Evolutionary conservation across 768 basidiomycete genomes (phyloP).

Genomic region (Boletellus ananas): DNA sequence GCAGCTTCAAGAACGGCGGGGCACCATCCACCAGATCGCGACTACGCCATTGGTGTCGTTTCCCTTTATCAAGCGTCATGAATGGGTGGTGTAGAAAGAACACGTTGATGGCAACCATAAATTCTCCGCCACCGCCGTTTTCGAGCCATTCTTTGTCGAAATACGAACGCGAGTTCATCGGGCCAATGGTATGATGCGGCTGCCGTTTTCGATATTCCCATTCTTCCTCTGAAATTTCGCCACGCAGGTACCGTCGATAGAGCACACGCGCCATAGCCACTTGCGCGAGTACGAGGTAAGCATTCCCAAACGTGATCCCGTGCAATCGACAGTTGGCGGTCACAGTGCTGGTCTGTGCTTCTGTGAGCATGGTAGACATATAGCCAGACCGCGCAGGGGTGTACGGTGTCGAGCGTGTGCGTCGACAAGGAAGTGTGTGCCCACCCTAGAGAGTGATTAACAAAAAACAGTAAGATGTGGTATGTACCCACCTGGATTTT

Average conservation of each 20-base stretch:
- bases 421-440: constrained; percentile 47
- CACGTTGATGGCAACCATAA: constrained; percentile 44
- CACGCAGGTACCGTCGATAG: constrained; percentile 43
- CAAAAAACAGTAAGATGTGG: neutral
- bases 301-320: constrained; percentile 49
- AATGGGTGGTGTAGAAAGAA: constrained; percentile 44
- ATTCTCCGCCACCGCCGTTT: constrained; percentile 42
- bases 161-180: constrained; percentile 49
- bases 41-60: neutral
- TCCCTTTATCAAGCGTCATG: constrained; percentile 37
- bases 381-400: constrained; percentile 36
- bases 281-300: constrained; percentile 47
- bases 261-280: constrained; percentile 50
- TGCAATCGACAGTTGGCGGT: constrained; percentile 38
- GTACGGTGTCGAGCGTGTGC: constrained; percentile 33
- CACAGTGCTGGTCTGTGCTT: constrained; percentile 30
- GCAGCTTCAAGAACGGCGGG: constrained; percentile 40
- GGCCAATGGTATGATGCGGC: constrained; percentile 47
- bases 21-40: constrained; percentile 10
- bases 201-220: constrained; percentile 50
- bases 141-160: constrained; percentile 46
- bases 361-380: constrained; percentile 23
- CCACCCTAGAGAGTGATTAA: constrained; percentile 42
- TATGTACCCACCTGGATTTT: constrained; percentile 34
- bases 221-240: constrained; percentile 47